Conservation (phyloP, 805 yeast genomes). For the Metschnikowia sp. region DNA sequence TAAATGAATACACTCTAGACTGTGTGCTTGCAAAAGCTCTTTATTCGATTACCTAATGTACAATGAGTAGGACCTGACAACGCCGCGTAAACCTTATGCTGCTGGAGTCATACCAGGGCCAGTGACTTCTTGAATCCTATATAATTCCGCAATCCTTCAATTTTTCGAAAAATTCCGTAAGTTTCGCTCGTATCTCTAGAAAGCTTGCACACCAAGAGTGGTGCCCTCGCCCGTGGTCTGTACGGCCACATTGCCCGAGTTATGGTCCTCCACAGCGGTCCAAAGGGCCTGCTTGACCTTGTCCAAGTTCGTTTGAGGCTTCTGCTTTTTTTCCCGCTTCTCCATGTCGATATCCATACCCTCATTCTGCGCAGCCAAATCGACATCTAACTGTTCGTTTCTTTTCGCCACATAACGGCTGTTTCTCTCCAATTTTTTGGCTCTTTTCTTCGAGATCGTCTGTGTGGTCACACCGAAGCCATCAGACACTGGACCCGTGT, state of each 20-base stretch:
- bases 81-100: too few species aligned
- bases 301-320: constrained; percentile 33
- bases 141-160: background rate
- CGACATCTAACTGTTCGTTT: constrained; percentile 44
- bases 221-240: constrained; percentile 68
- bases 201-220: constrained; percentile 71
- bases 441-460: constrained; percentile 72
- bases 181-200: constrained; percentile 26
- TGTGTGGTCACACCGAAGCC: constrained; percentile 48
- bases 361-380: constrained; percentile 45
- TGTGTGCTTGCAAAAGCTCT: background rate
- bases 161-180: background rate
- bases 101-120: too few species aligned
- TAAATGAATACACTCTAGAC: background rate
- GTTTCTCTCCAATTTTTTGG: constrained; percentile 77
- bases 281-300: constrained; percentile 64
- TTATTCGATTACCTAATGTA: constrained; percentile 3
- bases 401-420: constrained; percentile 65
- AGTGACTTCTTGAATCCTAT: too few species aligned
- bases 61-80: background rate
- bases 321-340: constrained; percentile 19
- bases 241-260: constrained; percentile 43
- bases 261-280: constrained; percentile 63
- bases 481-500: constrained; percentile 29
- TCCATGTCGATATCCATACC: constrained; percentile 50